A percentile compares a stretch with the other conserved stretches of the same genome.
Conservation (phyloP, 805 yeast genomes). For the Yarrowia bubula region DNA sequence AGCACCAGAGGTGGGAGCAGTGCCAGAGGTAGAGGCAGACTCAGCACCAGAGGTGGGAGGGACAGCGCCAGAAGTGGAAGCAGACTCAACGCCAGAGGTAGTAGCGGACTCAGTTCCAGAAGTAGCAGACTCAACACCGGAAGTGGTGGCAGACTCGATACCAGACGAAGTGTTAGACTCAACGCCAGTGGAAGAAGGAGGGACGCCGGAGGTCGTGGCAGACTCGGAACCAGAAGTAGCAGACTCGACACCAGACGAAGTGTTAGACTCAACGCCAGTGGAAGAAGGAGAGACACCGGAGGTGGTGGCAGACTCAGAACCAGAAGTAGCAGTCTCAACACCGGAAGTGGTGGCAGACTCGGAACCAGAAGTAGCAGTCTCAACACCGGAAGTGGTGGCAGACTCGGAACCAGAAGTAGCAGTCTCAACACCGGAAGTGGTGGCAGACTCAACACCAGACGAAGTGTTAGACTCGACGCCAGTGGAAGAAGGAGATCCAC, state of each 20-base stretch:
- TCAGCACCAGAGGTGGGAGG: not conserved
- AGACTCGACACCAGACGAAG: not conserved
- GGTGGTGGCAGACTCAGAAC: not conserved
- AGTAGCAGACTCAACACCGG: not conserved
- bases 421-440: too few species aligned
- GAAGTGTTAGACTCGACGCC: not conserved
- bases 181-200: not conserved
- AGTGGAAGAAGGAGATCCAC: not conserved
- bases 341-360: too few species aligned
- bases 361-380: not conserved
- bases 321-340: not conserved
- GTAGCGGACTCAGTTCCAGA: not conserved
- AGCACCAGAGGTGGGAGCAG: not conserved
- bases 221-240: not conserved
- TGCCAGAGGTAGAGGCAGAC: not conserved
- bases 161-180: not conserved
- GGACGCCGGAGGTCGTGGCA: not conserved
- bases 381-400: too few species aligned
- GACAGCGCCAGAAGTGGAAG: not conserved
- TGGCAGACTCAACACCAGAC: not conserved
- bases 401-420: too few species aligned
- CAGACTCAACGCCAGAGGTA: not conserved
- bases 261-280: not conserved
- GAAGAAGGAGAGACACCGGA: not conserved
- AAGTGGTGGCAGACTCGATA: not conserved